Conservation (phyloP, 495 filamentous ascomycete genomes). For the Penicillium lividum region DNA sequence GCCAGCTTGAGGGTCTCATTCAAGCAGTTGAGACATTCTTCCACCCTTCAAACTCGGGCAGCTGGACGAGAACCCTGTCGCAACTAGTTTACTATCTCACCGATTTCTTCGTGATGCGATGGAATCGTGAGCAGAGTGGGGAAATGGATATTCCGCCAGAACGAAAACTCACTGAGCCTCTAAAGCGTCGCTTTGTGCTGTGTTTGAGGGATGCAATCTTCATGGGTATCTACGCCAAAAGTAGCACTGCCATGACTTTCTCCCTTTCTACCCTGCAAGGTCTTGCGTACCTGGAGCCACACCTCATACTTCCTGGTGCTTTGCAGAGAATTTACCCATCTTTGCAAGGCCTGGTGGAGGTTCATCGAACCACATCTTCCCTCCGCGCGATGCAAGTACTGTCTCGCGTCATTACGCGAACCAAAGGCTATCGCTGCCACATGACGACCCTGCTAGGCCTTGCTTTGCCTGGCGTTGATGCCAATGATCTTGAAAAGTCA, state of each 20-base stretch:
- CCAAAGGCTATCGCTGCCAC: constrained; percentile 92
- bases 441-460: constrained; percentile 89
- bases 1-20: constrained; percentile 88
- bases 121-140: constrained; percentile 90
- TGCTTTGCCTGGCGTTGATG: constrained; percentile 92
- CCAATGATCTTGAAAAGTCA: constrained; percentile 97
- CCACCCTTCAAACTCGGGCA: constrained; percentile 94
- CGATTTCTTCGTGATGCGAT: constrained; percentile 97
- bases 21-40: constrained; percentile 98
- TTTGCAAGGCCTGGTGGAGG: constrained; percentile 93
- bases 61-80: constrained; percentile 86
- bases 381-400: constrained; percentile 87
- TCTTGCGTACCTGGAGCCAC: constrained; percentile 86
- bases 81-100: constrained; percentile 91
- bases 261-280: constrained; percentile 87
- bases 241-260: constrained; percentile 84
- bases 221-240: constrained; percentile 98
- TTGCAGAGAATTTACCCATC: constrained; percentile 96
- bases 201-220: constrained; percentile 91
- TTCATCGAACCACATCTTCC: constrained; percentile 93
- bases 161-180: constrained; percentile 70
- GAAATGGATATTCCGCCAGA: constrained; percentile 84
- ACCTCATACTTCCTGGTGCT: constrained; percentile 89
- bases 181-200: constrained; percentile 89
- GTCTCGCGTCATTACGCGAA: constrained; percentile 82